Evolutionary conservation across 2,329 filamentous ascomycete species (phyloP), one percentile per base, ranked within the genome.

Genomic region (Penicillium sp.): DNA sequence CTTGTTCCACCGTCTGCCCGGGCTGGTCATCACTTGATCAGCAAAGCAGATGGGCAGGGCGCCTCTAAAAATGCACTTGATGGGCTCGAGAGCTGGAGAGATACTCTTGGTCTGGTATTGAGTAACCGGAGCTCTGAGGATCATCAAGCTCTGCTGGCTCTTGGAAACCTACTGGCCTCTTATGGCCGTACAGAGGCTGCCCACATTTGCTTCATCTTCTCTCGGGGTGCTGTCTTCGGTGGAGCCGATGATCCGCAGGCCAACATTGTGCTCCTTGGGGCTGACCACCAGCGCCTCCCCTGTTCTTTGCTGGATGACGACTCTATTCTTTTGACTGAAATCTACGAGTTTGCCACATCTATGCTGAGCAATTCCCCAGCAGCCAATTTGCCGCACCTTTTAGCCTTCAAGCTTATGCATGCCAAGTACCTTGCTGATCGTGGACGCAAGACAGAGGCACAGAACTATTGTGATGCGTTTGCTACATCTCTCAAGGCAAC

Each of bases 121-220:
- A 93, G 90, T 75, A 99, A 99, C 74, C 87, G 95, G 59, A 96
- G 90, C 60, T 76, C 83, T 2, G 88, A 90, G 27, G 95, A 99
- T 73, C 82, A 84, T 10, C 85, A 87, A 56, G 92, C 92, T 6
- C 77, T 99, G 27, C 82, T 90, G 54, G 86, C 91, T 0, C 82
- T 99, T 27, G 93, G 93, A 14, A 90, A 86, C 60, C 81, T 99
- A 11, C 79, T 99, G 16, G 85, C 88, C 13, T 86, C 89, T 45
- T 99, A 99, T 72, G 90, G 91, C 37, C 85, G 96, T 59, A 86
- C 89, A 11, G 93, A 98, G 73, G 96, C 96, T 21, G 92, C 93
- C 24, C 95, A 98, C 63, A 88, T 95, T 47, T 99, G 96, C 79
- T 96, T 89, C 77, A 81, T 99, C 19, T 96, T 99, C 71, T 91